These are phyloP conservation scores for Aureobasidium mangrovei DNA, from an alignment of 2,329 filamentous ascomycete genomes.

Conservation along the genomic window DNA sequence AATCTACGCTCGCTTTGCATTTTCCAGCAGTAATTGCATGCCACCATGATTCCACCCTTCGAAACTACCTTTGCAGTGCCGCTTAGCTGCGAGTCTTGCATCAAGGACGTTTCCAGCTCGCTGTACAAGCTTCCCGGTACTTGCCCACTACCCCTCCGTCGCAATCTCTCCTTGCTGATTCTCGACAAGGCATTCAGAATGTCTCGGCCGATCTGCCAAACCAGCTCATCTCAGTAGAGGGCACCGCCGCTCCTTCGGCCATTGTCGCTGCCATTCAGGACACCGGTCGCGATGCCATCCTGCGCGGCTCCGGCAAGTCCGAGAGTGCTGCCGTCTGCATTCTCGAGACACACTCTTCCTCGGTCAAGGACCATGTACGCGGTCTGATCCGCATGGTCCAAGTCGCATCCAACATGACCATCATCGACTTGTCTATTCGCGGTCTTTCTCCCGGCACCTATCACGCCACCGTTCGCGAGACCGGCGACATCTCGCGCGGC, in stretches of 20 bases:
- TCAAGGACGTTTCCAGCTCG: constrained; percentile 74
- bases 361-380: constrained; percentile 59
- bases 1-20: not conserved
- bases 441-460: constrained; percentile 77
- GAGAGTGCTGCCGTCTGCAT: constrained; percentile 96
- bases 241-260: constrained; percentile 81
- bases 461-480: constrained; percentile 73
- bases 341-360: constrained; percentile 68
- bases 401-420: constrained; percentile 65
- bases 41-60: constrained; percentile 29
- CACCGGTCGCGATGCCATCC: constrained; percentile 87
- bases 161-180: not conserved
- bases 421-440: constrained; percentile 79
- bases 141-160: constrained; percentile 13
- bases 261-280: constrained; percentile 83
- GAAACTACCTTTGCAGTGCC: constrained; percentile 93
- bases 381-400: constrained; percentile 92
- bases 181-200: constrained; percentile 60
- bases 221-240: constrained; percentile 76
- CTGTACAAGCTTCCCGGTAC: constrained; percentile 63
- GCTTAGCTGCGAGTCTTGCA: constrained; percentile 81
- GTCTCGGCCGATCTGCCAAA: constrained; percentile 74
- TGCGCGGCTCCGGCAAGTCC: constrained; percentile 77
- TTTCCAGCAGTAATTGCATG: not conserved
- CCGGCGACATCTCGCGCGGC: constrained; percentile 77